Percentiles rank a stretch among this genome's conserved stretches.
Conservation (phyloP, 257 asterid species). For the Penstemon eatonii region DNA sequence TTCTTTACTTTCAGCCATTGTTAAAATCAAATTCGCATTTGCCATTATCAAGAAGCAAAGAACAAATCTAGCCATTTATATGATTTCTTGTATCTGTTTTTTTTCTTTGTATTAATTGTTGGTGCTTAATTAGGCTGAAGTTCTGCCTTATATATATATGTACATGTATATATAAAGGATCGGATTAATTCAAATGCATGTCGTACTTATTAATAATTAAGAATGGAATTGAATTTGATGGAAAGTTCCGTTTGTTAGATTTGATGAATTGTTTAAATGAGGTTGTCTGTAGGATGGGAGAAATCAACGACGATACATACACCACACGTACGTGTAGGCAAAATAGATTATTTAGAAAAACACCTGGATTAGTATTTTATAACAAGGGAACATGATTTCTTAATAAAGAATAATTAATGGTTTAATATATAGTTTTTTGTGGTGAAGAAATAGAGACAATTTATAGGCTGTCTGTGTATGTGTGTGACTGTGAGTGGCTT, state of each 20-base stretch:
- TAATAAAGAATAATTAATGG: background rate
- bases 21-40: too few relatives aligned
- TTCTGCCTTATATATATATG: background rate
- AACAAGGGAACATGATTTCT: slow-evolving; percentile 14
- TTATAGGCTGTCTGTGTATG: background rate
- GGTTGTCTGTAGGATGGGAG: slow-evolving; percentile 23
- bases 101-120: too few relatives aligned
- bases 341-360: slow-evolving; percentile 5
- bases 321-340: slow-evolving; percentile 28
- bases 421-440: too few relatives aligned
- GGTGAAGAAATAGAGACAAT: background rate
- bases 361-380: slow-evolving; percentile 15
- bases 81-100: too few relatives aligned
- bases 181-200: too few relatives aligned
- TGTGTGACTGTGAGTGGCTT: slow-evolving; percentile 12
- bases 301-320: slow-evolving; percentile 12
- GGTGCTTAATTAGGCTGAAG: background rate
- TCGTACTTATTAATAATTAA: too few relatives aligned
- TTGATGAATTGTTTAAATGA: background rate
- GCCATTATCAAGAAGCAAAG: too few relatives aligned
- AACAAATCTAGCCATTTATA: too few relatives aligned
- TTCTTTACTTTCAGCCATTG: too few relatives aligned
- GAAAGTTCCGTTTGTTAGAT: background rate
- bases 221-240: background rate
- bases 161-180: too few relatives aligned